Conservation (phyloP, 805 yeast species). For the Pichia thaimueangensis region DNA sequence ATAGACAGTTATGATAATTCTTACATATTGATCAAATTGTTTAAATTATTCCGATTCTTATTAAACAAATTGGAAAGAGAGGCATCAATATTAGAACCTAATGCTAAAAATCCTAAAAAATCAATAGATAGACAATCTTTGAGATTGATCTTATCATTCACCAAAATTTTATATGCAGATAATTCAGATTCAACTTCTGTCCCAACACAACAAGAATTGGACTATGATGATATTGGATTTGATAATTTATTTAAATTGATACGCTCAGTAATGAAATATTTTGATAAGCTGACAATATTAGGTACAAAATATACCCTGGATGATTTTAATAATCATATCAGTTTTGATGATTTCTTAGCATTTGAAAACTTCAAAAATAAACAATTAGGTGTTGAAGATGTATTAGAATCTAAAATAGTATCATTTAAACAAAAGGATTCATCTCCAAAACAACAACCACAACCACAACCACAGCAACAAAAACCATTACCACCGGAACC, state of each 20-base stretch:
- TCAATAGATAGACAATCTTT: constrained; percentile 24
- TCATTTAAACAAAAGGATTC: not conserved
- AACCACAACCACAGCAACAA: too few relatives aligned
- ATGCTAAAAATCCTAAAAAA: constrained; percentile 18
- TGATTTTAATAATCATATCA: constrained; percentile 22
- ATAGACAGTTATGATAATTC: constrained; percentile 24
- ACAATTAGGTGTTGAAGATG: constrained; percentile 9
- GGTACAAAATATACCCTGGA: constrained; percentile 14
- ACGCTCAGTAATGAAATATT: constrained; percentile 20
- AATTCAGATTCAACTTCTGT: constrained; percentile 10
- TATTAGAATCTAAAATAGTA: constrained; percentile 5
- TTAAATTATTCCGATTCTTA: constrained; percentile 32
- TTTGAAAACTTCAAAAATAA: constrained; percentile 21
- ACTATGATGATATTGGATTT: constrained; percentile 25
- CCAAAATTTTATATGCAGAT: constrained; percentile 27
- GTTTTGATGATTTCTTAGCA: constrained; percentile 21
- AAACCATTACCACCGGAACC: not conserved
- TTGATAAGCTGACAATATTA: constrained; percentile 17
- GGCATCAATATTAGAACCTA: constrained; percentile 19
- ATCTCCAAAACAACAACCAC: not conserved
- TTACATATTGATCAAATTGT: constrained; percentile 37
- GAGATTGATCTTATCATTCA: constrained; percentile 28
- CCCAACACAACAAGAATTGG: constrained; percentile 3
- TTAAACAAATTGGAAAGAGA: constrained; percentile 24
- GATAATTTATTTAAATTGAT: constrained; percentile 29